These are phyloP conservation scores for Prototheca stagnorum DNA, from an alignment of 163 green algal species.

Conservation along the genomic window DNA sequence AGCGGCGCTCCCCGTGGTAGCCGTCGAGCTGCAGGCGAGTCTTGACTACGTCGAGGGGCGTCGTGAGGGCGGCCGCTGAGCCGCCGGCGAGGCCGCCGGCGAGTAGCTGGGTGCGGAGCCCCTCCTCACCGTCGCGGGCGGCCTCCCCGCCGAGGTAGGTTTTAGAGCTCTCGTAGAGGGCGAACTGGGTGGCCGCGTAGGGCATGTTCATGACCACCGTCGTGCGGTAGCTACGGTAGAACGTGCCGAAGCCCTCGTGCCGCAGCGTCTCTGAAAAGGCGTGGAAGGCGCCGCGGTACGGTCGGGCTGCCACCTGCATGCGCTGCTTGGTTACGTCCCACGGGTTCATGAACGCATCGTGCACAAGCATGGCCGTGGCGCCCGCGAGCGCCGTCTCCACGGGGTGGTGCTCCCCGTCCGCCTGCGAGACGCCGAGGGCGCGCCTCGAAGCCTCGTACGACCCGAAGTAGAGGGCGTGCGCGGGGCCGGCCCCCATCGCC, in stretches of 20 bases:
- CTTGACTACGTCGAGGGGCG: constrained; percentile 82
- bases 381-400: constrained; percentile 42
- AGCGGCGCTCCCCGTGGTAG: constrained; percentile 35
- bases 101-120: constrained; percentile 27
- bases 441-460: constrained; percentile 79
- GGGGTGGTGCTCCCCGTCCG: constrained; percentile 49
- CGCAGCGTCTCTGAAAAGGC: constrained; percentile 34
- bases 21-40: constrained; percentile 79
- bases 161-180: constrained; percentile 81
- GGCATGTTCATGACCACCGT: constrained; percentile 95
- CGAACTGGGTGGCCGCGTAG: constrained; percentile 86
- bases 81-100: constrained; percentile 74
- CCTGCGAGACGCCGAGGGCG: constrained; percentile 35
- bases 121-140: constrained; percentile 26
- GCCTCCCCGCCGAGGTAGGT: constrained; percentile 25
- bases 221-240: constrained; percentile 84
- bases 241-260: constrained; percentile 57
- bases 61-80: constrained; percentile 69
- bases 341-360: constrained; percentile 83
- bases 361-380: constrained; percentile 65
- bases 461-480: constrained; percentile 90
- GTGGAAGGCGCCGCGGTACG: constrained; percentile 51
- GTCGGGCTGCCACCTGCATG: constrained; percentile 63
- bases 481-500: constrained; percentile 67
- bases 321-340: constrained; percentile 94